Conservation (phyloP, 257 asterid genomes). For the Solanum chilense region DNA sequence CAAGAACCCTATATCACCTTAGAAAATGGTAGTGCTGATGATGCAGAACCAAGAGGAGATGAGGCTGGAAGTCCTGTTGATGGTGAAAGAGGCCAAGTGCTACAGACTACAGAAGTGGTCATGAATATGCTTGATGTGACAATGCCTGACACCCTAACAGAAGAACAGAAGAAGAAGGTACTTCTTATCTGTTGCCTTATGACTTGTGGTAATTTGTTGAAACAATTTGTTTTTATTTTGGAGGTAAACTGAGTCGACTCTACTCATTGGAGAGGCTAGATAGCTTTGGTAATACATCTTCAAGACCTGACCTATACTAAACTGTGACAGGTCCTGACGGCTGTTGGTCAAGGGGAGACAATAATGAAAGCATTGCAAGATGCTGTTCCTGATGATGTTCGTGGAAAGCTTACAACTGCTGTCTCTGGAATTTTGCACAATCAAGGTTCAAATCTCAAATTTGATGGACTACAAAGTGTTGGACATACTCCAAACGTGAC, state of each 20-base stretch:
- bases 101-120: constrained; percentile 65
- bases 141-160: constrained; percentile 58
- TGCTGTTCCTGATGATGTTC: constrained; percentile 96
- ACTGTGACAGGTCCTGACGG: constrained; percentile 60
- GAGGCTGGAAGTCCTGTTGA: constrained; percentile 25
- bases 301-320: background rate
- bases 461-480: constrained; percentile 29
- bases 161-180: constrained; percentile 86
- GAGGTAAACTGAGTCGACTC: background rate
- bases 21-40: constrained; percentile 13
- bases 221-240: background rate
- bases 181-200: background rate
- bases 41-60: constrained; percentile 21
- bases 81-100: constrained; percentile 50
- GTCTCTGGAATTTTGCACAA: constrained; percentile 60
- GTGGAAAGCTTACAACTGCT: constrained; percentile 68
- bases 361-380: constrained; percentile 81
- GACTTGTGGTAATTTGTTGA: background rate
- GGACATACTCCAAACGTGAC: constrained; percentile 31
- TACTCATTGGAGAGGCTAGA: background rate
- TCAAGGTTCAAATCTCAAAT: constrained; percentile 43
- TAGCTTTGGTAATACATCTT: constrained; percentile 1
- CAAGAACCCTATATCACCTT: constrained; percentile 11
- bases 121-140: constrained; percentile 79
- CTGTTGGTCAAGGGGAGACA: constrained; percentile 83